Percentiles rank a stretch among this genome's conserved stretches.
These are phyloP conservation scores for Cenococcum geophilum DNA, from an alignment of 495 filamentous ascomycete species.

Conservation along the genomic window DNA sequence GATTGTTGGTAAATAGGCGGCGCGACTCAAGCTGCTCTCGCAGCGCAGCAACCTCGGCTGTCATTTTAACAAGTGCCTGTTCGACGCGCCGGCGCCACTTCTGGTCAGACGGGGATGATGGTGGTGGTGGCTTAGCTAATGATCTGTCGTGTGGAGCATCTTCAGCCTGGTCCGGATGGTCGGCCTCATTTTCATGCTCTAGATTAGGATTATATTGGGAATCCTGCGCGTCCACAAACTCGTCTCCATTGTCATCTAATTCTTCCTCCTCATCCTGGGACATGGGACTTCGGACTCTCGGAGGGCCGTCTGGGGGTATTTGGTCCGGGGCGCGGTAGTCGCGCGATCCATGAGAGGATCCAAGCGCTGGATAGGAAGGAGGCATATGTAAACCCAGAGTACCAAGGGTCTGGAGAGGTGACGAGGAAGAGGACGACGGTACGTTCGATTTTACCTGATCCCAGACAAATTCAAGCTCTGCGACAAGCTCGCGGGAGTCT, in stretches of 20 bases:
- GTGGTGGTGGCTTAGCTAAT: conserved; percentile 2
- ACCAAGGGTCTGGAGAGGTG: conserved; percentile 35
- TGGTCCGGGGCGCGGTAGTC: not conserved
- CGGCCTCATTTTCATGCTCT: conserved; percentile 17
- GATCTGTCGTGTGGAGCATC: not conserved
- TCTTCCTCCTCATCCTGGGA: conserved; percentile 68
- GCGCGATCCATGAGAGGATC: not conserved
- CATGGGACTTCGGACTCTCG: conserved; percentile 72
- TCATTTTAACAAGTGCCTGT: conserved; percentile 79
- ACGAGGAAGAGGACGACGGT: conserved; percentile 52
- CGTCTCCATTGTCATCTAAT: conserved; percentile 33
- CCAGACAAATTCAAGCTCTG: conserved; percentile 98
- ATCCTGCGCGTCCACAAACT: conserved; percentile 42
- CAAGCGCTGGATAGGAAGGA: conserved; percentile 16
- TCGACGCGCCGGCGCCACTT: conserved; percentile 82
- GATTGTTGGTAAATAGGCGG: conserved; percentile 49
- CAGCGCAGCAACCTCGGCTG: conserved; percentile 87
- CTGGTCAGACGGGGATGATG: conserved; percentile 25
- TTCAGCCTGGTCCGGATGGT: conserved; percentile 9
- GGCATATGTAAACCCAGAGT: conserved; percentile 27
- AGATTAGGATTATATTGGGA: conserved; percentile 36
- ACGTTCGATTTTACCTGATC: conserved; percentile 88
- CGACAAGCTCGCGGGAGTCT: conserved; percentile 78
- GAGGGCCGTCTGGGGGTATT: conserved; percentile 19
- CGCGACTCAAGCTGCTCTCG: conserved; percentile 80